phyloP scores from a whole-genome alignment of 495 filamentous ascomycete genomes.

The Trypethelium eluteriae region DNA sequence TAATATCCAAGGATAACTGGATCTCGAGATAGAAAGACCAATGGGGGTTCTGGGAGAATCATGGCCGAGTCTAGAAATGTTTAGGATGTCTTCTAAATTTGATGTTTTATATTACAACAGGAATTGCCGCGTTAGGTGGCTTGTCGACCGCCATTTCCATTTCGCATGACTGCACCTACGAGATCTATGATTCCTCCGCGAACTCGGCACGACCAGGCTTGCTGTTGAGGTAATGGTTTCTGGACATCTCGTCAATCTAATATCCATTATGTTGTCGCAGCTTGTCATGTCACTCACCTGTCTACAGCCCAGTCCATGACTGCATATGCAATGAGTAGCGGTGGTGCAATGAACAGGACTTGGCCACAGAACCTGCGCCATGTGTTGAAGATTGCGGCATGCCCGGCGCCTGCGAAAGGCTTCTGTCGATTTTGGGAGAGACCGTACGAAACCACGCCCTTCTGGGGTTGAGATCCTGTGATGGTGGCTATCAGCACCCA shows the following conservation, averaged over 20 bases:
- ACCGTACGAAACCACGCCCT: conserved; percentile 50
- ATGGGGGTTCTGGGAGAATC: background rate
- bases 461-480: conserved; percentile 39
- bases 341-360: conserved; percentile 75
- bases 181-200: conserved; percentile 40
- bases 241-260: conserved; percentile 34
- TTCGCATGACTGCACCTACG: background rate
- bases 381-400: conserved; percentile 57
- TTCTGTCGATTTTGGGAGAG: conserved; percentile 46
- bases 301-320: conserved; percentile 80
- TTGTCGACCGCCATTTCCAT: background rate
- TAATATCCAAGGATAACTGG: background rate
- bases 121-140: background rate
- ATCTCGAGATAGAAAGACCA: background rate
- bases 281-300: conserved; percentile 48
- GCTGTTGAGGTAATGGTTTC: conserved; percentile 88
- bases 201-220: conserved; percentile 67
- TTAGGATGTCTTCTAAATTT: background rate
- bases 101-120: background rate
- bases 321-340: conserved; percentile 65
- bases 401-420: conserved; percentile 45
- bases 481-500: background rate
- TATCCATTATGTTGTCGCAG: background rate
- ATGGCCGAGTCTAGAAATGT: background rate
- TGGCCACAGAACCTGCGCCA: conserved; percentile 55